Base-by-base conservation (phyloP, 1,284 basidiomycete genomes). In the Acaromyces ingoldii region DNA sequence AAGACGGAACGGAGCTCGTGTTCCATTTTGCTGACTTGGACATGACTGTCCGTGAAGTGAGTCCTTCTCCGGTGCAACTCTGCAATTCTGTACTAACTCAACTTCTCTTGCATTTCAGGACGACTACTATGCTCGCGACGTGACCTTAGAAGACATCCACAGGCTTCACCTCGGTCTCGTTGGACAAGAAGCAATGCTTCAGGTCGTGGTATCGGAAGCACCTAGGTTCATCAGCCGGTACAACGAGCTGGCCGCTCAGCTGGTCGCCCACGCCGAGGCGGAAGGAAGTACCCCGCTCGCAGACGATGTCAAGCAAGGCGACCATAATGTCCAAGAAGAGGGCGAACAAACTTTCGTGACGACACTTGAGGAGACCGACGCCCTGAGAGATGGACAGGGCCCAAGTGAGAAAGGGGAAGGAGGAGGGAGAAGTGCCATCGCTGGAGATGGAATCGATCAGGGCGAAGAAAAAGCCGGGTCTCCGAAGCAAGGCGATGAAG, bases 151-250 rank as follows among this genome's bases (percentile, higher is more conserved):
- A 29, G 69, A 73, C 26, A 61, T 73, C 10, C 56, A 59, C 37
- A 61, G 66, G 41, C 60, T 73, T 5, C 67, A 71, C 19, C 48
- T 62, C 25, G 70, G 62, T 9, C 41, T 39, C 3, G 36, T 22
- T 6, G 41, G 48, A 4, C 46, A 58, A n/a, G 37, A 42, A 9
- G 58, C 65, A 6, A 70, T 59, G 40, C 49, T 73, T 49, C 70
- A 68, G 24, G 34, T 72, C 2, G 42, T 46, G n/a, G 62, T 72
- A 0, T 47, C 60, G 5, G 67, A 73, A 45, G 57, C 58, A 19
- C 57, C 58, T 19, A 49, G 70, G 3, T 73, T 73, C 49, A 70
- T 73, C 43, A 60, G 60, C 13, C 60, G 62, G 45, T 73, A 73
- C 58, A 72, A 70, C 49, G 58, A 61, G 31, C 61, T 73, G 6